Percentiles rank a stretch among this genome's conserved stretches.
Conservation (phyloP, 2,329 filamentous ascomycete genomes). For the Hypoxylon rubiginosum region DNA sequence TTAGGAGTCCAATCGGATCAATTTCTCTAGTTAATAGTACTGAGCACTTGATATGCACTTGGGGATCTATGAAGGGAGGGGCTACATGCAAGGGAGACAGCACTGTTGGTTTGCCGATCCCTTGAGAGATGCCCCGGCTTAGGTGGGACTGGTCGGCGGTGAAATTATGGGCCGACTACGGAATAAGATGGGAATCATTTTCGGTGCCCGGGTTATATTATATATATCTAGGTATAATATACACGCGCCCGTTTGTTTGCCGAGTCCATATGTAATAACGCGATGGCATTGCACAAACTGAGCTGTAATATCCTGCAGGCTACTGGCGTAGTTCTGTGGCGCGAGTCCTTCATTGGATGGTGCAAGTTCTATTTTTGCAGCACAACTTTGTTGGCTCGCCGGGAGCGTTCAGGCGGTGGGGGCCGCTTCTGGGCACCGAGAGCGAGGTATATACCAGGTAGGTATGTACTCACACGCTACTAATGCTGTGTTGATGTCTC, state of each 20-base stretch:
- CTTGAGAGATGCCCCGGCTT: not conserved
- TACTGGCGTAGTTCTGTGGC: too few species aligned
- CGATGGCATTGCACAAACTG: too few species aligned
- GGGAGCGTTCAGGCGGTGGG: not conserved
- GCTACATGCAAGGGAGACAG: too few species aligned
- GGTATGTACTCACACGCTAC: too few species aligned
- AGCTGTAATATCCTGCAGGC: too few species aligned
- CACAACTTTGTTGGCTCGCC: not conserved
- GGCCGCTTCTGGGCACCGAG: not conserved
- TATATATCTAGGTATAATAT: too few species aligned
- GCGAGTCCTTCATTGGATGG: not conserved
- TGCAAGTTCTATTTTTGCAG: slow-evolving; percentile 1
- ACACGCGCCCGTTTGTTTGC: too few species aligned
- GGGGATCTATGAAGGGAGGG: not conserved
- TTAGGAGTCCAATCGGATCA: not conserved
- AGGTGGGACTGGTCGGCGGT: slow-evolving; percentile 1
- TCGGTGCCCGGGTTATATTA: slow-evolving; percentile 1
- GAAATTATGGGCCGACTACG: not conserved
- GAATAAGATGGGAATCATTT: not conserved
- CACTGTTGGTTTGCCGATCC: too few species aligned
- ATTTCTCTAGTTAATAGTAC: not conserved
- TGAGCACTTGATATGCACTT: not conserved
- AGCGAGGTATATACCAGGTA: not conserved
- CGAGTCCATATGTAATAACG: too few species aligned
- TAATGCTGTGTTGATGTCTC: too few species aligned